phyloP scores from a whole-genome alignment of 2,329 filamentous ascomycete species.

The Diaporthe citri region DNA sequence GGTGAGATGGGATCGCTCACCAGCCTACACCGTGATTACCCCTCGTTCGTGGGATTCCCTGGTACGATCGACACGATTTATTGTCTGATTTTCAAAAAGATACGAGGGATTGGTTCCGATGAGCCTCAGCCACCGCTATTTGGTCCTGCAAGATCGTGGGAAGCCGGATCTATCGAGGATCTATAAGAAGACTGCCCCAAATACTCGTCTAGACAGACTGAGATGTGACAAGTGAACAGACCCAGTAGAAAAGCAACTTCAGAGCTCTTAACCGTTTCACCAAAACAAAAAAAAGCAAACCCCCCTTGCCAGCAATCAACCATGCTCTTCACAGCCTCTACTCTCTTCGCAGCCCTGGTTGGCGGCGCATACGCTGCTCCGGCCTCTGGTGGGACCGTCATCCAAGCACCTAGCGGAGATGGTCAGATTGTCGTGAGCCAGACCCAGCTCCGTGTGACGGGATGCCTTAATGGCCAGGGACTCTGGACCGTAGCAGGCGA shows the following conservation, averaged over 20 bases:
- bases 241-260: not conserved
- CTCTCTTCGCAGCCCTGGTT: not conserved
- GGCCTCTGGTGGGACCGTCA: not conserved
- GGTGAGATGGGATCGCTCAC: conserved; percentile 12
- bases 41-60: conserved; percentile 8
- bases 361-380: conserved; percentile 7
- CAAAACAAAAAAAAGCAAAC: not conserved
- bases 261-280: not conserved
- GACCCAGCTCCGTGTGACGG: conserved; percentile 22
- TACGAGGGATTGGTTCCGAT: conserved; percentile 12
- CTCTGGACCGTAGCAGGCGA: conserved; percentile 9
- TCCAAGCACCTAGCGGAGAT: not conserved
- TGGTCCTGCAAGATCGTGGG: not conserved
- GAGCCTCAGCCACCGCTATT: conserved; percentile 17
- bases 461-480: not conserved
- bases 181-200: conserved; percentile 1
- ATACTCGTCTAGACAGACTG: no score
- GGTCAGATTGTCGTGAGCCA: conserved; percentile 23
- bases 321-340: not conserved
- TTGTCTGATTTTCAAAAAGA: conserved; percentile 13
- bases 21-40: conserved; percentile 18
- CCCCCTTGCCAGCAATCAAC: not conserved
- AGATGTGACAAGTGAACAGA: not conserved
- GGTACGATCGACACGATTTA: conserved; percentile 2
- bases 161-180: not conserved